Conservation (phyloP, 352 stramenopile genomes). For the Phytophthora hybrid region DNA sequence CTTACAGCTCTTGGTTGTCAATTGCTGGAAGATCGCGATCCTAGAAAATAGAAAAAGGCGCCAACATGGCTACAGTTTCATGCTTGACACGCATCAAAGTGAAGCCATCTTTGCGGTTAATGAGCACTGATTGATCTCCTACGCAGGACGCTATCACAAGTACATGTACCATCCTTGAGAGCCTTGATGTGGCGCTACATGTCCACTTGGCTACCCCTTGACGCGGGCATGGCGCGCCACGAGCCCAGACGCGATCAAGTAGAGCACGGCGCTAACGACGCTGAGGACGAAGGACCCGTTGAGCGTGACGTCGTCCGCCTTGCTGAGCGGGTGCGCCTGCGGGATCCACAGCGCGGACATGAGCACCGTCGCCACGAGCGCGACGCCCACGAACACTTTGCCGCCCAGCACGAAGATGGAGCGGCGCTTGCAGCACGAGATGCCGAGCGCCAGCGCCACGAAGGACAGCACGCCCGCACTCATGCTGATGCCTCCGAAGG, state of each 20-base stretch:
- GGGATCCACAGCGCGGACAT: conserved; percentile 71
- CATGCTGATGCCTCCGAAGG: conserved; percentile 58
- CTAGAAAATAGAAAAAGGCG: conserved; percentile 14
- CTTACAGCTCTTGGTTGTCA: conserved; percentile 7
- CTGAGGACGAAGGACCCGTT: conserved; percentile 66
- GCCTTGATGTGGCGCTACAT: not conserved
- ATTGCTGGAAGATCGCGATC: conserved; percentile 24
- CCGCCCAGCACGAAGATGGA: conserved; percentile 60
- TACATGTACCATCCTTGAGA: not conserved
- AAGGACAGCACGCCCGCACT: conserved; percentile 53
- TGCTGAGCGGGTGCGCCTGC: conserved; percentile 59
- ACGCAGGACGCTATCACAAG: conserved; percentile 8
- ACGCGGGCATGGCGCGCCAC: conserved; percentile 42
- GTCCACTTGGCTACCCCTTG: conserved; percentile 11
- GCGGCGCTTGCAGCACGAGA: conserved; percentile 80
- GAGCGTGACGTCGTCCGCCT: conserved; percentile 66
- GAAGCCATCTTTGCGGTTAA: not conserved
- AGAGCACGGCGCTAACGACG: conserved; percentile 58
- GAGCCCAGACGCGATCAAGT: conserved; percentile 46
- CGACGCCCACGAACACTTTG: conserved; percentile 55
- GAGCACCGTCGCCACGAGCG: conserved; percentile 55
- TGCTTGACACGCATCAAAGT: not conserved
- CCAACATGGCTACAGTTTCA: conserved; percentile 3
- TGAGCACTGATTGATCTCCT: not conserved
- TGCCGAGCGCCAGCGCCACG: conserved; percentile 58